A percentile compares a stretch with the other conserved stretches of the same genome.
Evolutionary conservation across 805 yeast genomes (phyloP).

Genomic region (Metschnikowia anglica): DNA sequence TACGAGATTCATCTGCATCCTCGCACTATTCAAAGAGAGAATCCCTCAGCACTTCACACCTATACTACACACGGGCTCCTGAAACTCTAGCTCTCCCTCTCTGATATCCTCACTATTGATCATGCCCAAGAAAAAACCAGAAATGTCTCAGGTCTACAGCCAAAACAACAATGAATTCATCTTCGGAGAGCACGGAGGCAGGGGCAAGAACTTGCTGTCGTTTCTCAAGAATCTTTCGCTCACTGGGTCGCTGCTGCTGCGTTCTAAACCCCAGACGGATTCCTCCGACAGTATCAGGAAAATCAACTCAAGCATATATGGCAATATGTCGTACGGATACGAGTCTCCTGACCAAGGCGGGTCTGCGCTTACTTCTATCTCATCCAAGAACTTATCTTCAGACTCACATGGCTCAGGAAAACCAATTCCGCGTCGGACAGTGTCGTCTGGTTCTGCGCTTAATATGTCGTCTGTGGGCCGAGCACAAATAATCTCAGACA

Average conservation of each 20-base stretch:
- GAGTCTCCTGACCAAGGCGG: slow-evolving; percentile 21
- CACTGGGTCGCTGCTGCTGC: slow-evolving; percentile 26
- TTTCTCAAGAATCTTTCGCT: slow-evolving; percentile 47
- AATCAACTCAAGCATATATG: slow-evolving; percentile 40
- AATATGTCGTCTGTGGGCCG: neutral
- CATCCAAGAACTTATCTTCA: neutral
- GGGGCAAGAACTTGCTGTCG: slow-evolving; percentile 56
- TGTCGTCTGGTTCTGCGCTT: slow-evolving; percentile 4
- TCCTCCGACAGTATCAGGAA: slow-evolving; percentile 25
- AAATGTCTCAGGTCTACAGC: slow-evolving; percentile 44
- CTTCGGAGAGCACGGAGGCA: slow-evolving; percentile 68
- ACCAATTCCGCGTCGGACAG: slow-evolving; percentile 2
- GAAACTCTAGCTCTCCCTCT: no score
- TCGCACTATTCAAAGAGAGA: no score
- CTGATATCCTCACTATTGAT: no score
- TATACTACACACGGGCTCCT: no score
- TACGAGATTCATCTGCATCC: no score
- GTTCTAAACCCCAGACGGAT: neutral
- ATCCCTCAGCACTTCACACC: no score
- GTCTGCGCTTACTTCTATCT: neutral
- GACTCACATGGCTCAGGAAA: neutral
- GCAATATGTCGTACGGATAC: slow-evolving; percentile 33
- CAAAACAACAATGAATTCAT: slow-evolving; percentile 53
- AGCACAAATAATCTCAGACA: neutral
- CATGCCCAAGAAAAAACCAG: slow-evolving; percentile 45